These are phyloP conservation scores for Fusarium penzigii DNA, from an alignment of 2,329 filamentous ascomycete species.

Conservation along the genomic window DNA sequence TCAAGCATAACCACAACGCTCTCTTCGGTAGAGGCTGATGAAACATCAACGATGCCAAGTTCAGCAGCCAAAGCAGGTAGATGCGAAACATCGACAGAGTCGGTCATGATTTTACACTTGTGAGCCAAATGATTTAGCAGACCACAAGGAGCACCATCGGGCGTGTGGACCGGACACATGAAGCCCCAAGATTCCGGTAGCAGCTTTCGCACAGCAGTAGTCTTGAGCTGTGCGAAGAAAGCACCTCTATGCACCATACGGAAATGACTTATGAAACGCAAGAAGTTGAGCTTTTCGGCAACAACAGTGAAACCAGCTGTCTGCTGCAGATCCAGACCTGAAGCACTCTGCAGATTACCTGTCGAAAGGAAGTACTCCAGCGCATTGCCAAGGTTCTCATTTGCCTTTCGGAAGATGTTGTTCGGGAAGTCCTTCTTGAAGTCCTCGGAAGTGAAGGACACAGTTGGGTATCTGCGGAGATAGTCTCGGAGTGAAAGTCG, in stretches of 20 bases:
- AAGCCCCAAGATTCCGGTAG: conserved; percentile 98
- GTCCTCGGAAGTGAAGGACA: conserved; percentile 73
- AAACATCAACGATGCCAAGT: conserved; percentile 75
- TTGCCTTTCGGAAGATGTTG: conserved; percentile 77
- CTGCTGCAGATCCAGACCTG: conserved; percentile 91
- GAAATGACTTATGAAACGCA: conserved; percentile 98
- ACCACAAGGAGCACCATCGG: conserved; percentile 93
- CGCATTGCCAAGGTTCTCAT: conserved; percentile 83
- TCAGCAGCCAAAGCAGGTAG: conserved; percentile 74
- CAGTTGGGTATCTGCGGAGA: conserved; percentile 56
- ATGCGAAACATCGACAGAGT: conserved; percentile 70
- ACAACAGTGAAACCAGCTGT: conserved; percentile 94
- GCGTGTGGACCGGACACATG: conserved; percentile 94
- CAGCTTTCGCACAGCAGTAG: conserved; percentile 92
- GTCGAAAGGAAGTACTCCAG: conserved; percentile 97
- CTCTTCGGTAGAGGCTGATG: conserved; percentile 77
- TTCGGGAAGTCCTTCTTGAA: conserved; percentile 79
- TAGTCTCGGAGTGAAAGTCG: conserved; percentile 58
- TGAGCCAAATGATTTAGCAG: conserved; percentile 93
- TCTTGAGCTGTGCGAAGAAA: conserved; percentile 97
- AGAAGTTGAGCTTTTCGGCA: conserved; percentile 98
- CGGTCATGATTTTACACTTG: conserved; percentile 87
- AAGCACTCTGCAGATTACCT: conserved; percentile 88
- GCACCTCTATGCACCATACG: conserved; percentile 98
- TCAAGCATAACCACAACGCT: conserved; percentile 90